phyloP scores from a whole-genome alignment of 1,284 basidiomycete species.

The Leucocoprinus gongylophorus region DNA sequence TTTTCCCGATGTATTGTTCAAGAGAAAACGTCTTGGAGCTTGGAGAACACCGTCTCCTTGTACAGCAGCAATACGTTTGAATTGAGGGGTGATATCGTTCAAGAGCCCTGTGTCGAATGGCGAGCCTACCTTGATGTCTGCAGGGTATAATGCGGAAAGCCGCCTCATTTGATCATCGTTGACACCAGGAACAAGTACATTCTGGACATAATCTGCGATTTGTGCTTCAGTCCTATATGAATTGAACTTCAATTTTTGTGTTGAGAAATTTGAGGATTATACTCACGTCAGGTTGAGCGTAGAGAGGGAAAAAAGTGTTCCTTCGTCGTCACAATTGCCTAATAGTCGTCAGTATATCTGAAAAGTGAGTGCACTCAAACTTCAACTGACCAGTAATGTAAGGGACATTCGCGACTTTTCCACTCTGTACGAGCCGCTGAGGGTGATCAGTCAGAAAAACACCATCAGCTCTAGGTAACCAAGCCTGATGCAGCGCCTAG shows the following conservation, averaged over 20 bases:
- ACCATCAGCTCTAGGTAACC: constrained; percentile 48
- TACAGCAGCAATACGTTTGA: constrained; percentile 43
- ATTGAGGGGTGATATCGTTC: constrained; percentile 34
- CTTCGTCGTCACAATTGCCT: constrained; percentile 50
- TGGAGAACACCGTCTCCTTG: constrained; percentile 47
- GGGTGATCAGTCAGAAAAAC: constrained; percentile 40
- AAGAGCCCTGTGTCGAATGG: constrained; percentile 20
- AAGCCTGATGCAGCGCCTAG: constrained; percentile 36
- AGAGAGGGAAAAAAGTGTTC: constrained; percentile 43
- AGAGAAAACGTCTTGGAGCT: constrained; percentile 40
- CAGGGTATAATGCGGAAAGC: constrained; percentile 15
- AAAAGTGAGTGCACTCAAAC: too few species aligned
- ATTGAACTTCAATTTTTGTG: neutral
- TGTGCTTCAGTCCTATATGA: constrained; percentile 15
- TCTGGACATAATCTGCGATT: constrained; percentile 15
- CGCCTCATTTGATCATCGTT: constrained; percentile 11
- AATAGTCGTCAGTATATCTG: neutral
- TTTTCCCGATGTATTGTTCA: constrained; percentile 28
- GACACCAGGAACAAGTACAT: constrained; percentile 15
- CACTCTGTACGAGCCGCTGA: constrained; percentile 23
- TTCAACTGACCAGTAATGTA: constrained; percentile 18
- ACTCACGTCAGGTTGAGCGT: constrained; percentile 38
- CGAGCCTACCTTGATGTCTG: constrained; percentile 18
- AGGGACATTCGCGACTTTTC: constrained; percentile 20
- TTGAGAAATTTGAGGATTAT: neutral